phyloP scores from a whole-genome alignment of 805 yeast genomes.

The Deakozyma indianensis region DNA sequence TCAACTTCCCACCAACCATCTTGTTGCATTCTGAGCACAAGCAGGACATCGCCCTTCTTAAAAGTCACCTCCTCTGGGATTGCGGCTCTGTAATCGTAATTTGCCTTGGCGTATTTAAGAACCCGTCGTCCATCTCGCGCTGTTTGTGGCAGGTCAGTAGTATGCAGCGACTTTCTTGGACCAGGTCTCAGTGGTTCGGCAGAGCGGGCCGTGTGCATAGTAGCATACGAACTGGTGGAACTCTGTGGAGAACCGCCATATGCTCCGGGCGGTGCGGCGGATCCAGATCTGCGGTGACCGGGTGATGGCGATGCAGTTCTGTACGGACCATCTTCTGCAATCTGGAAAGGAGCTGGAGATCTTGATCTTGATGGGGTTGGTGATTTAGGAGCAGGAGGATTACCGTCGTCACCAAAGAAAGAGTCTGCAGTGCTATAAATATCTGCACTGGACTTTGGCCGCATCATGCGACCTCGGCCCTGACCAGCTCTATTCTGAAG shows the following conservation, averaged over 20 bases:
- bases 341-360: constrained; percentile 5
- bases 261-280: neutral
- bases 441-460: constrained; percentile 12
- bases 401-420: constrained; percentile 2
- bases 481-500: constrained; percentile 6
- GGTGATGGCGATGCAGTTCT: constrained; percentile 1
- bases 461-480: constrained; percentile 7
- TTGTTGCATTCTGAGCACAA: constrained; percentile 42
- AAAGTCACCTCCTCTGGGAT: constrained; percentile 48
- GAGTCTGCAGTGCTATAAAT: constrained; percentile 1
- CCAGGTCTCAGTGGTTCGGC: neutral
- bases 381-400: too few species aligned
- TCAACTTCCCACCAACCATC: constrained; percentile 72
- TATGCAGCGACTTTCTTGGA: neutral
- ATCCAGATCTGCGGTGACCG: neutral
- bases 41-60: constrained; percentile 39
- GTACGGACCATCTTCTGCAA: constrained; percentile 2
- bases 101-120: constrained; percentile 37
- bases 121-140: constrained; percentile 43
- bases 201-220: neutral
- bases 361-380: constrained; percentile 4
- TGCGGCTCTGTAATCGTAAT: constrained; percentile 43
- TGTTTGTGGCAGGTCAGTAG: constrained; percentile 28
- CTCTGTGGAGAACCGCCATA: neutral
- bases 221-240: neutral